Evolutionary conservation across 2,329 filamentous ascomycete species (phyloP), one percentile per base, ranked within the genome.

Genomic region (Aureobasidium lini): DNA sequence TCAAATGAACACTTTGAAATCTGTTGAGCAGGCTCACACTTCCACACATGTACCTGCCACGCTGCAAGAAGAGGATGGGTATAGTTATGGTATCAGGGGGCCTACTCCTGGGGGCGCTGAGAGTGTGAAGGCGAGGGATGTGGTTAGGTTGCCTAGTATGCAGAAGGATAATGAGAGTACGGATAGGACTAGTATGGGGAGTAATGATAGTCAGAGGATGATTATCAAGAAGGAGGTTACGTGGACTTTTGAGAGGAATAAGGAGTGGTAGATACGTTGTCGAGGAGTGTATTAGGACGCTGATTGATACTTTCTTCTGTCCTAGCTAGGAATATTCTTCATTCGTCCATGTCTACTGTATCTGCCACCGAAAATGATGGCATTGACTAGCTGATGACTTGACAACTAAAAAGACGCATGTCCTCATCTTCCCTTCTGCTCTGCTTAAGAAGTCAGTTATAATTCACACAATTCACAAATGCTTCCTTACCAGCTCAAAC

Each of bases 141-240:
- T 42, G 11, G 39, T 42, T 7, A 42, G 39, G 16, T 42, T 42
- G n/a, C 39, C 39, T 7, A 42, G 39, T 42, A 42, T 42, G 39
- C 39, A 42, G 7, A 42, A 42, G n/a, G 39, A 42, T 15, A 42
- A 15, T 7, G 39, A 42, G 13, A 42, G 39, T 42, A 15, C 39
- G n/a, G 39, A 15, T 15, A 42, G 39, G 39, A 42, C 39, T 15
- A 42, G 39, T 18, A 15, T 42, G 11, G 39, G 39, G n/a, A 42
- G 39, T 15, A 50, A 39, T 10, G 43, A 60, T n/a, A 60, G 57
- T 31, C 57, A 60, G 39, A 52, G 58, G 36, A 54, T 61, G 54
- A 62, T 53, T 29, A 59, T 61, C 18, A 18, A 43, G 10, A 61
- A 60, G 9, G 44, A 59, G 23, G 31, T 47, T 2, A 37, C 57